Evolutionary conservation across 176 grass and related monocot genomes (phyloP), one percentile per base, ranked within the genome.

Genomic region (Rhipidocladum racemiflorum): DNA sequence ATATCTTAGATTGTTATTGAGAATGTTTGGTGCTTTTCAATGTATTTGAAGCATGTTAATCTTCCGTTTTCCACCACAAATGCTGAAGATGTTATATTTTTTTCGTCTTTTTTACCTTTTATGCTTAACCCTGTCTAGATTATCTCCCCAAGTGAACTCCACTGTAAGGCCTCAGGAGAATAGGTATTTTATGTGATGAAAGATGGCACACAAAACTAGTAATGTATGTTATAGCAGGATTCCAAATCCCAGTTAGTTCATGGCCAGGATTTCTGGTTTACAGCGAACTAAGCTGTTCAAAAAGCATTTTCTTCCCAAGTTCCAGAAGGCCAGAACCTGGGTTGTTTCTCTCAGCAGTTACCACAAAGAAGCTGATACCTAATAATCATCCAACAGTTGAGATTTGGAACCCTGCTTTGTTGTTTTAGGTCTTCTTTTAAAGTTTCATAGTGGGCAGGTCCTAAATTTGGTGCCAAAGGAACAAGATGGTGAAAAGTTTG

Each of bases 401-500:
- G 21, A 56, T 45, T 44, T 63, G 45, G 73, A 72, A 48, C 18
- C 9, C 11, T 85, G 40, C 16, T 71, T 53, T 80, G 80, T 85
- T 39, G 56, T 77, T 17, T 77, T 57, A 20, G 24, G 61, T 70
- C 36, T 28, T 86, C 60, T 76, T 56, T 43, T 34, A 62, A 85
- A 63, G 49, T 72, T 87, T 79, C 44, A 54, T 75, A 42, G 53
- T 68, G 53, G 51, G 15, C 78, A 98, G 95, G 92, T 98, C 48
- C 82, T 98, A 44, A 84, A 35, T 88, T 77, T 93, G 86, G 85
- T 21, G 30, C 45, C 88, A 16, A 98, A 91, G 81, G 95, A 93
- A 86, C 78, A 86, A 68, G 92, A 93, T 49, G 95, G 95, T 36
- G 95, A 95, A 73, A 87, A 63, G 38, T 93, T 94, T 72, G 82